Evolutionary conservation across 2,329 filamentous ascomycete species (phyloP).

Genomic region (Chaetomium sp.): DNA sequence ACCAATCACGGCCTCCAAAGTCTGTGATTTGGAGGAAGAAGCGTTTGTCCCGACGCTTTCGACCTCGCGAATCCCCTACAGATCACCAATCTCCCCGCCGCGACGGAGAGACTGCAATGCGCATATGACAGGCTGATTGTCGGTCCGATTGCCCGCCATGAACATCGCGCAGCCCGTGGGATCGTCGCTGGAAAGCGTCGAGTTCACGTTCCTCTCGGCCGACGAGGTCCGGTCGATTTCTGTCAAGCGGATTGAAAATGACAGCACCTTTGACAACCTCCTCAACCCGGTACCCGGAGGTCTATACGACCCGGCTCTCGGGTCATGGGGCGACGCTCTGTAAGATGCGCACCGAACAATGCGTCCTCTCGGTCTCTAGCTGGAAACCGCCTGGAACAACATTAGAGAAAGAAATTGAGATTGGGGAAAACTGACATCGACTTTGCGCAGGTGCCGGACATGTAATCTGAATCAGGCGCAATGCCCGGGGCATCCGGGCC

Average conservation of each 20-base stretch:
- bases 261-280: conserved; percentile 87
- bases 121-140: conserved; percentile 4
- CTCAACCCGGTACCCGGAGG: conserved; percentile 85
- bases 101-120: conserved; percentile 10
- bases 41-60: conserved; percentile 2
- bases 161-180: conserved; percentile 75
- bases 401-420: background rate
- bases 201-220: conserved; percentile 78
- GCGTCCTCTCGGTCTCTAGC: background rate
- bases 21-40: conserved; percentile 7
- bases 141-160: conserved; percentile 37
- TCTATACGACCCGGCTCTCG: conserved; percentile 85
- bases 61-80: background rate
- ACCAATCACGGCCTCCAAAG: conserved; percentile 18
- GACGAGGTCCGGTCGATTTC: conserved; percentile 84
- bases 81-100: background rate
- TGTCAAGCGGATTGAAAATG: conserved; percentile 89
- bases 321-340: conserved; percentile 80
- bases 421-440: conserved; percentile 10
- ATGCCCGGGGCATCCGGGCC: conserved; percentile 89
- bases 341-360: conserved; percentile 39
- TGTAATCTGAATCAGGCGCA: conserved; percentile 75
- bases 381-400: background rate
- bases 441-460: conserved; percentile 68
- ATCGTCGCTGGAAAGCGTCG: conserved; percentile 77